Base-by-base conservation (phyloP, 768 basidiomycete genomes). In the Rhodotorula diobovata region DNA sequence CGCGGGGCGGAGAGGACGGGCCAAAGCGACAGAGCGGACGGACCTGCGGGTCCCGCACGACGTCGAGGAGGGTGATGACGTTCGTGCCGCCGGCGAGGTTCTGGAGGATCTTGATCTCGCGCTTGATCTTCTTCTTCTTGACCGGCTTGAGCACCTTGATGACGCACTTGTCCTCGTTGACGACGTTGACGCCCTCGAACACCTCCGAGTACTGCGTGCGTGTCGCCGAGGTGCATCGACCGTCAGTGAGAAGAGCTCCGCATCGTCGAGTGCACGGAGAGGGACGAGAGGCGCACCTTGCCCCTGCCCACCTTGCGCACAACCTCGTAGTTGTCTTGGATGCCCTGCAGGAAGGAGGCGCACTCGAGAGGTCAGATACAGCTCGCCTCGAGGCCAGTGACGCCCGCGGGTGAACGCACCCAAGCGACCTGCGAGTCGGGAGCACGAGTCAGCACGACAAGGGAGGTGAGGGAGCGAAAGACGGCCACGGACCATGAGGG, bases 401-500 rank as follows among this genome's bases (percentile, higher is more conserved):
- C 14, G 28, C n/a, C 11, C 4, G 28, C 10, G 11, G 11, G 18
- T 30, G 20, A 54, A n/a, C 54, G 54, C 54, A 55, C 54, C 54
- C 54, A 55, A 16, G 54, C 54, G 14, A 55, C 54, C 54, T 55
- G 54, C 16, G 9, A 30, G 20, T 7, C 14, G 32, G 4, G 34
- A 34, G 21, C 16, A 12, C 32, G 54, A 55, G 32, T 55, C 54
- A 55, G 54, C 54, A 16, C 51, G 51, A 53, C 8, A 9, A 28
- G 16, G 9, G 4, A 10, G 20, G 23, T 2, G 32, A 55, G 53
- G 30, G 34, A 34, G 15, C 32, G 32, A 35, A 18, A 23, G 32
- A 9, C 34, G 54, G 3, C 4, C 16, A 34, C 54, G 34, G 20
- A 97, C 91, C 81, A 93, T 92, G 28, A 97, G 85, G 81, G 93